A percentile compares a stretch with the other conserved stretches of the same genome.
Conservation (phyloP, 1,139 yeast species). For the Scheffersomyces parashehatae region DNA sequence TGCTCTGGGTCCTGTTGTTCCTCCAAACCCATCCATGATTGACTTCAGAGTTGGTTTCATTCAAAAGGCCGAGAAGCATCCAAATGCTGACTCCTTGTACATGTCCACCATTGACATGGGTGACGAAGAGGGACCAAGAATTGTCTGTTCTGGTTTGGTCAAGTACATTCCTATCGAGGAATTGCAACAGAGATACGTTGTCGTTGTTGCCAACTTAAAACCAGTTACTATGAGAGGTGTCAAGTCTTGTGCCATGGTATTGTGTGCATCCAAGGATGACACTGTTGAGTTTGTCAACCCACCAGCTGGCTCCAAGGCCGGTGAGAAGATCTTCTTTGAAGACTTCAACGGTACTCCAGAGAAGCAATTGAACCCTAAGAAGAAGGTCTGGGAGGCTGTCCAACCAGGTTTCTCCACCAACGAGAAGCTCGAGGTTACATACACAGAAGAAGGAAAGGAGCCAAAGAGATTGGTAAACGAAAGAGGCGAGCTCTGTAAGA, state of each 20-base stretch:
- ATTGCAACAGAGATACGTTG: conserved; percentile 50
- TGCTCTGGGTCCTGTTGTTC: conserved; percentile 56
- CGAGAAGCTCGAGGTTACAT: conserved; percentile 74
- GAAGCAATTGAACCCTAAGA: conserved; percentile 93
- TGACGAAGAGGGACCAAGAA: conserved; percentile 95
- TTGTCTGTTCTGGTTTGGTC: conserved; percentile 94
- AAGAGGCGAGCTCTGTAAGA: conserved; percentile 72
- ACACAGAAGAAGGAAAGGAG: conserved; percentile 77
- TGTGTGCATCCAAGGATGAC: conserved; percentile 78
- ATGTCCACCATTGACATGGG: conserved; percentile 97
- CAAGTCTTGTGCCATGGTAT: conserved; percentile 93
- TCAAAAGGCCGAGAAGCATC: conserved; percentile 94
- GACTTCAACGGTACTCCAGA: conserved; percentile 88
- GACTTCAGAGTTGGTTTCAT: conserved; percentile 96
- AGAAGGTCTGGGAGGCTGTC: conserved; percentile 94
- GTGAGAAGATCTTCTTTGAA: conserved; percentile 95
- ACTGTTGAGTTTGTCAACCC: conserved; percentile 91
- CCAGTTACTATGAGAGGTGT: conserved; percentile 69
- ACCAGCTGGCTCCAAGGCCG: conserved; percentile 91
- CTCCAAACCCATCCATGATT: conserved; percentile 78
- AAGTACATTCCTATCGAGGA: conserved; percentile 48
- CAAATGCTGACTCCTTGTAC: conserved; percentile 94
- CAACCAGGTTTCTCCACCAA: conserved; percentile 90
- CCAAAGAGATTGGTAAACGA: conserved; percentile 76
- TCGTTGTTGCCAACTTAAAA: conserved; percentile 60